phyloP scores from a whole-genome alignment of 1,284 basidiomycete genomes.

The Vanrija pseudolonga region DNA sequence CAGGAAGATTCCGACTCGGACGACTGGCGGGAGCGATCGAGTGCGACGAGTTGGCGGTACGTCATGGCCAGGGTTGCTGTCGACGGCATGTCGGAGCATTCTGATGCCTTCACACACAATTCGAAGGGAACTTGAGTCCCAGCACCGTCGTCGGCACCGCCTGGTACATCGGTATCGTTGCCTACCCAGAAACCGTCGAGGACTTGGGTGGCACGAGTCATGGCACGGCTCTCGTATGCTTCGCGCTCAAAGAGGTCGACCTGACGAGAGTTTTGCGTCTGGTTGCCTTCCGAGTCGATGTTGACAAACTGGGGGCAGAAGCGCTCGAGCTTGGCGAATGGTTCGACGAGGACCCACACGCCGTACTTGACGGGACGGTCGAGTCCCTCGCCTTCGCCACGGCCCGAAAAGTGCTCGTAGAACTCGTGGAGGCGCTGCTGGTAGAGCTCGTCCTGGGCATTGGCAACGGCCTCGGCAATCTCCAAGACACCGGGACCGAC shows the following conservation, averaged over 20 bases:
- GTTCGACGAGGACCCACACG: conserved; percentile 74
- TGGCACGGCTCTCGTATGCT: conserved; percentile 34
- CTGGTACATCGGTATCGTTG: conserved; percentile 49
- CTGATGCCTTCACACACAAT: conserved; percentile 46
- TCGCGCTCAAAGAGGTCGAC: conserved; percentile 54
- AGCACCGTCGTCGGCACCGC: conserved; percentile 35
- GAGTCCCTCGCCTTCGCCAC: conserved; percentile 33
- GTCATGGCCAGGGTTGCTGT: conserved; percentile 19
- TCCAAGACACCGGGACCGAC: conserved; percentile 47
- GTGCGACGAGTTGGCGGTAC: conserved; percentile 28
- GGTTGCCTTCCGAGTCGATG: conserved; percentile 51
- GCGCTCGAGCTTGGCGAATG: conserved; percentile 55
- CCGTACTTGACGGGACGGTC: conserved; percentile 65
- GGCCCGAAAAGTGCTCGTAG: conserved; percentile 23
- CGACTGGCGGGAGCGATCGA: conserved; percentile 25
- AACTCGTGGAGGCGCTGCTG: conserved; percentile 39
- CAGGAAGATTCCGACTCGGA: conserved; percentile 21
- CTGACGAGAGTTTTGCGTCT: conserved; percentile 43
- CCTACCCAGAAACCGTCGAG: conserved; percentile 57
- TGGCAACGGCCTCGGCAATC: conserved; percentile 52
- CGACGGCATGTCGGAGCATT: conserved; percentile 46
- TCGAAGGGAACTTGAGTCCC: conserved; percentile 36
- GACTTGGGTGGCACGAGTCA: conserved; percentile 77
- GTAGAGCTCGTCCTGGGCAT: conserved; percentile 45
- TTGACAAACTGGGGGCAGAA: conserved; percentile 54